Base-by-base conservation (phyloP, 352 stramenopile genomes). In the Globisporangium splendens region DNA sequence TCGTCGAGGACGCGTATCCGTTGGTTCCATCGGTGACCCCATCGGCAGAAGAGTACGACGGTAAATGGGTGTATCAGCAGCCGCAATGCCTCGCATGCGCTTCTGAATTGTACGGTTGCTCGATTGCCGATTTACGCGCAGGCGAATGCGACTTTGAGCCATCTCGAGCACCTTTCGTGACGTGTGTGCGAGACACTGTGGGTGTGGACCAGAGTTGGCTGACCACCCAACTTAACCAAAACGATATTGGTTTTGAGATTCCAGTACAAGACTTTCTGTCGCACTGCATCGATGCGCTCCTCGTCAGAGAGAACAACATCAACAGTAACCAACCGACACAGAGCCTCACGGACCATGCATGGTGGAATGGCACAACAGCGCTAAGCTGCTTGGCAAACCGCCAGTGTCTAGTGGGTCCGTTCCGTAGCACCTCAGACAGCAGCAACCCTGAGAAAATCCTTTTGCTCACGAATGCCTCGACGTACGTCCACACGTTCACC, bases 351-450 rank as follows among this genome's bases (percentile, higher is more conserved):
- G 24, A 56, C 1, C 56, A 53, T 13, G 3, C 15, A n/a, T 67
- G 60, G 61, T 67, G 53, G 64, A 65, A 43, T 13, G 35, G 21
- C 14, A 65, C 52, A 11, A 22, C 13, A 2, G 54, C 60, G 22
- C 24, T 72, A 15, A 70, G 58, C 28, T 67, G 61, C 17, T 17
- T 75, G 11, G 46, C 61, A 2, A 44, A 20, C 0, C 24, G 31
- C 4, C 46, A 49, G 8, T 75, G 64, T 50, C 68, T 64, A 6
- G 63, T 75, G 24, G 64, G 68, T 13, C 53, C 64, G 5, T 41
- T 72, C 6, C 39, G 62, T 18, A 47, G 42, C 6, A n/a, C 65
- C 6, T 43, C 21, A 5, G n/a, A 59, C 1, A 4, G 28, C 0
- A 13, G 7, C 5, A 52, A 21, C 4, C 4, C 31, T 1, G 4